These are phyloP conservation scores for Tremellales sp. DNA, from an alignment of 1,284 basidiomycete species.

Conservation along the genomic window DNA sequence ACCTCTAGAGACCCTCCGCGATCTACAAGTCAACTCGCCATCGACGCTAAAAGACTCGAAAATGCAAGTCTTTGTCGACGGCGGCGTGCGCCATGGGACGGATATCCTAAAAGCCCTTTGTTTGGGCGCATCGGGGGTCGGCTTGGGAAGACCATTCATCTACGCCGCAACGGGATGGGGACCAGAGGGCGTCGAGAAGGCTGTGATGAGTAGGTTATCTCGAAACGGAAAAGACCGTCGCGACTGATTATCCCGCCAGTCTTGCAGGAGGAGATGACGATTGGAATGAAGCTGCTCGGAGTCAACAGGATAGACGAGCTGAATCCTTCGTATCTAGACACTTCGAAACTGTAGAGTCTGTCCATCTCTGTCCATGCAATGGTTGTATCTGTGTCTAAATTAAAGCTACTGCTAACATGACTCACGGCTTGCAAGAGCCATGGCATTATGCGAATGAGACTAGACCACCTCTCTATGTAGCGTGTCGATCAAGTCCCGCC, in stretches of 20 bases:
- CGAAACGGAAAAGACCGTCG: not conserved
- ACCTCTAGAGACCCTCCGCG: slow-evolving; percentile 69
- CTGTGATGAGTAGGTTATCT: slow-evolving; percentile 48
- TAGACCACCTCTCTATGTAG: slow-evolving; percentile 42
- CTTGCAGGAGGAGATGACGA: slow-evolving; percentile 70
- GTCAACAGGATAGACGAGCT: slow-evolving; percentile 56
- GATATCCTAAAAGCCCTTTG: slow-evolving; percentile 86
- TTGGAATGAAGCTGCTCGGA: slow-evolving; percentile 72
- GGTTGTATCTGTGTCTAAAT: too few relatives aligned
- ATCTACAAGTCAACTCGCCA: slow-evolving; percentile 64
- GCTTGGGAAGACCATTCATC: slow-evolving; percentile 78
- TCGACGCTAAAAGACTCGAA: slow-evolving; percentile 61
- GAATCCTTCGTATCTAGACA: slow-evolving; percentile 34
- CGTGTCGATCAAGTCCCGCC: slow-evolving; percentile 34
- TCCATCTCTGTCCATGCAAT: not conserved
- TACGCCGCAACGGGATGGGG: slow-evolving; percentile 87
- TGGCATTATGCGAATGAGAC: not conserved
- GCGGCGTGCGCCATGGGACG: slow-evolving; percentile 77
- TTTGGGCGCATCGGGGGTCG: slow-evolving; percentile 80
- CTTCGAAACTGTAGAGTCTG: slow-evolving; percentile 11
- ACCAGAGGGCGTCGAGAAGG: slow-evolving; percentile 69
- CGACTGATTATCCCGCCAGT: slow-evolving; percentile 47
- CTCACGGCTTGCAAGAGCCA: too few relatives aligned
- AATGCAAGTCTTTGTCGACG: slow-evolving; percentile 73
- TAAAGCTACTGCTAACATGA: too few relatives aligned